These are phyloP conservation scores for Pyrrhoderma noxium DNA, from an alignment of 1,284 basidiomycete genomes.

Conservation along the genomic window DNA sequence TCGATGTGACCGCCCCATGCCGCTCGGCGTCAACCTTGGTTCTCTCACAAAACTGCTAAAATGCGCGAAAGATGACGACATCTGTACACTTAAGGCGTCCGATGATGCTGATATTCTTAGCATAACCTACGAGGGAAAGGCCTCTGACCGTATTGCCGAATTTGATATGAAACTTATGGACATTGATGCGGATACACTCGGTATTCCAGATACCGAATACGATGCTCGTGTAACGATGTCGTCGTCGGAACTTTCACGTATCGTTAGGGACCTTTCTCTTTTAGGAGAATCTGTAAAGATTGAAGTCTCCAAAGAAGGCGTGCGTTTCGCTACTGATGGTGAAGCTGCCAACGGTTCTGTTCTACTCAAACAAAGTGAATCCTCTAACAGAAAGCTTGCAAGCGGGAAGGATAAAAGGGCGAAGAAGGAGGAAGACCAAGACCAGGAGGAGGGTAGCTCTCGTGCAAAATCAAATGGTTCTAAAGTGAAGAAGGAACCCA, in stretches of 20 bases:
- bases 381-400: slow-evolving; percentile 37
- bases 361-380: slow-evolving; percentile 68
- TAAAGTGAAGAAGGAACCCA: slow-evolving; percentile 43
- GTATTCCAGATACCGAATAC: slow-evolving; percentile 98
- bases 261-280: slow-evolving; percentile 88
- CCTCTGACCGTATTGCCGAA: slow-evolving; percentile 91
- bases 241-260: slow-evolving; percentile 82
- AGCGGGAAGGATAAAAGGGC: slow-evolving; percentile 43
- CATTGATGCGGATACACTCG: slow-evolving; percentile 92
- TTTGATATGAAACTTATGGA: slow-evolving; percentile 99
- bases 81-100: slow-evolving; percentile 84
- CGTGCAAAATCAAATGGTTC: slow-evolving; percentile 32
- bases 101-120: slow-evolving; percentile 91
- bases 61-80: slow-evolving; percentile 96
- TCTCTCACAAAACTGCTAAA: slow-evolving; percentile 95
- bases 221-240: slow-evolving; percentile 91
- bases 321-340: slow-evolving; percentile 90
- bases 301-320: slow-evolving; percentile 94
- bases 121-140: slow-evolving; percentile 87
- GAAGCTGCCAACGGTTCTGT: slow-evolving; percentile 92
- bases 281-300: slow-evolving; percentile 95
- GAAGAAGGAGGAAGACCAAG: slow-evolving; percentile 33
- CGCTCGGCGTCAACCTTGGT: slow-evolving; percentile 84
- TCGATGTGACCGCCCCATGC: slow-evolving; percentile 95
- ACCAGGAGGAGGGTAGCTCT: slow-evolving; percentile 36